Base-by-base conservation (phyloP, 305 asterid species). In the Fraxinus sp. region DNA sequence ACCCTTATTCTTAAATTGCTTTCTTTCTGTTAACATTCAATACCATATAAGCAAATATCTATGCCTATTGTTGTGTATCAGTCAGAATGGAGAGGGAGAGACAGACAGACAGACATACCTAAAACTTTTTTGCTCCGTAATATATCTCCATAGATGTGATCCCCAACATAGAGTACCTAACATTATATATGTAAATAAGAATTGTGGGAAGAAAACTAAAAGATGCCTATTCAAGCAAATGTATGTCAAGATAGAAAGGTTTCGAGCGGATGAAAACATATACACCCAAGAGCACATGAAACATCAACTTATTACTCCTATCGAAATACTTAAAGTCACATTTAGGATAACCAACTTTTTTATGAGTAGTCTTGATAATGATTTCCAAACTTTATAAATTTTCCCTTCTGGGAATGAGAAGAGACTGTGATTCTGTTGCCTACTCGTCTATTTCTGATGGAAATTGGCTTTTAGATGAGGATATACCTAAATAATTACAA, bases 401-500 rank as follows among this genome's bases (percentile, higher is more conserved):
- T 79, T 18, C 74, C 52, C 35, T 79, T 76, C 78, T 26, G 7
- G 74, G 55, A 72, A 80, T 37, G 37, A 24, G 55, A 28, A 2
- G 39, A 68, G 49, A 9, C 16, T 37, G 68, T 11, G 52, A 72
- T 33, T 28, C 28, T 57, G 41, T 76, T 72, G 81, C 83, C 77
- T 41, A 4, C 28, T 39, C 49, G 26, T 78, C 39, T 41, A 59
- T 68, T 75, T 80, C 59, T 26, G 64, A 77, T 35, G 59, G 55
- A 9, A 46, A 46, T 32, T 78, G 77, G 59, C 76, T 49, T 77
- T 44, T 3, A 35, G 78, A 74, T 20, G 30, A 78, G 35, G 74
- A 44, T 55, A 41, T 77, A 32, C 46, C 74, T 14, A 36, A 46
- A 46, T 13, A 46, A 46, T 46, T 46, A 46, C 18, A 5, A 57